Evolutionary conservation across 176 grass and related monocot species (phyloP).

Genomic region (Triticum turgidum): DNA sequence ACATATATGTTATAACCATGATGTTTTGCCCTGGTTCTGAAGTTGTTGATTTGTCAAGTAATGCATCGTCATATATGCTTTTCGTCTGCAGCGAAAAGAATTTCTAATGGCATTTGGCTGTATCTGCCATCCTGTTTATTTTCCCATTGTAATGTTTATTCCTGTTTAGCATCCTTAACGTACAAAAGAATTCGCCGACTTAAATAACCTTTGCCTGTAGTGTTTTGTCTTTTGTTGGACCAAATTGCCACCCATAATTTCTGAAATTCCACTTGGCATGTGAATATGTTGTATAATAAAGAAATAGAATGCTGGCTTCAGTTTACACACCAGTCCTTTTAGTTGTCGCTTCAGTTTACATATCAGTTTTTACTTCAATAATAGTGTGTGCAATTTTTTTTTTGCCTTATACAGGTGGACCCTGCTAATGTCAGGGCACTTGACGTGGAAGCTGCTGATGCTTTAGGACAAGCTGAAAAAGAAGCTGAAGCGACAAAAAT

Average conservation of each 20-base stretch:
- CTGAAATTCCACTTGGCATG: not conserved
- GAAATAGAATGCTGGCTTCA: not conserved
- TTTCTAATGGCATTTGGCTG: not conserved
- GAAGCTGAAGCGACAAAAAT: conserved; percentile 85
- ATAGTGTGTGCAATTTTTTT: not conserved
- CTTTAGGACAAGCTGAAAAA: conserved; percentile 81
- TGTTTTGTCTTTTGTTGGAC: not conserved
- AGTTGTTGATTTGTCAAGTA: not conserved
- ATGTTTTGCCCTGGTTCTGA: not conserved
- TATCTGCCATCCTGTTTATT: not conserved
- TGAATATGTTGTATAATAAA: not conserved
- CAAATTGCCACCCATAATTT: not conserved
- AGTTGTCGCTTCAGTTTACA: not conserved
- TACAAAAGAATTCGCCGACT: not conserved
- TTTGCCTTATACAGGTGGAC: conserved; percentile 62
- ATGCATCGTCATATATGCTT: not conserved
- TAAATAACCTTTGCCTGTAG: not conserved
- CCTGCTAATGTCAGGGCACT: conserved; percentile 72
- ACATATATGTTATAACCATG: not conserved
- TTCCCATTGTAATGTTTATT: not conserved
- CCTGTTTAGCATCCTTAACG: not conserved
- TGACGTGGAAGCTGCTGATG: conserved; percentile 65
- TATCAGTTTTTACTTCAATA: not conserved
- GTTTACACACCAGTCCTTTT: not conserved
- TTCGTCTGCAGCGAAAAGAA: not conserved